These are phyloP conservation scores for Paramecium caudatum DNA, from an alignment of 73 alveolate genomes.

Conservation along the genomic window DNA sequence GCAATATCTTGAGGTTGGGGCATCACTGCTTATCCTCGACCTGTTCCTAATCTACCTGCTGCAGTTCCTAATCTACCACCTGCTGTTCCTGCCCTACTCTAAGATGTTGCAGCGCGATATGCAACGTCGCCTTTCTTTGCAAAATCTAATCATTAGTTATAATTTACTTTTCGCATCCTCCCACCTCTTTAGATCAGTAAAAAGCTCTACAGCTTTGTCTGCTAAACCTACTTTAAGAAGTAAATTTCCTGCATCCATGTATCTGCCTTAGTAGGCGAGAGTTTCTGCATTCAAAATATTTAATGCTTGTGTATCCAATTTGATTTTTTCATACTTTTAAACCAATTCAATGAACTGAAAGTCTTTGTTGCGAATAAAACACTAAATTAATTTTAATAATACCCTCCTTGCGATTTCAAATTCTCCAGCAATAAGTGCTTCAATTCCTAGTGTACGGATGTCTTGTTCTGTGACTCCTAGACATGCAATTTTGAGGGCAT, in stretches of 20 bases:
- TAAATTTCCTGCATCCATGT: slow-evolving; percentile 62
- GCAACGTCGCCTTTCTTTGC: slow-evolving; percentile 27
- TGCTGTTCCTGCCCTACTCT: background rate
- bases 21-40: slow-evolving; percentile 23
- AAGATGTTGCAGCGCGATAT: background rate
- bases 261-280: slow-evolving; percentile 47
- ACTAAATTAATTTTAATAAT: background rate
- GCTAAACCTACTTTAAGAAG: slow-evolving; percentile 52
- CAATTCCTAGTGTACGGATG: slow-evolving; percentile 59
- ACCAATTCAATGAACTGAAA: slow-evolving; percentile 23
- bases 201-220: slow-evolving; percentile 40
- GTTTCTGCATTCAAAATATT: slow-evolving; percentile 48
- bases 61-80: background rate
- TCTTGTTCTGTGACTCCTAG: slow-evolving; percentile 74
- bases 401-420: slow-evolving; percentile 76
- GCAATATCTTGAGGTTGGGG: slow-evolving; percentile 7
- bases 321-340: slow-evolving; percentile 21
- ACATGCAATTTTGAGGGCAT: slow-evolving; percentile 70
- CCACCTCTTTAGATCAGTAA: slow-evolving; percentile 55
- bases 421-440: slow-evolving; percentile 71
- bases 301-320: slow-evolving; percentile 4
- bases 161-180: slow-evolving; percentile 54
- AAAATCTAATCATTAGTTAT: background rate
- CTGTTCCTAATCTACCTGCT: background rate
- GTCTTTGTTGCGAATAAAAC: slow-evolving; percentile 47